phyloP scores from a whole-genome alignment of 1,139 yeast genomes.

The Magnusiomyces tetraspermus region DNA sequence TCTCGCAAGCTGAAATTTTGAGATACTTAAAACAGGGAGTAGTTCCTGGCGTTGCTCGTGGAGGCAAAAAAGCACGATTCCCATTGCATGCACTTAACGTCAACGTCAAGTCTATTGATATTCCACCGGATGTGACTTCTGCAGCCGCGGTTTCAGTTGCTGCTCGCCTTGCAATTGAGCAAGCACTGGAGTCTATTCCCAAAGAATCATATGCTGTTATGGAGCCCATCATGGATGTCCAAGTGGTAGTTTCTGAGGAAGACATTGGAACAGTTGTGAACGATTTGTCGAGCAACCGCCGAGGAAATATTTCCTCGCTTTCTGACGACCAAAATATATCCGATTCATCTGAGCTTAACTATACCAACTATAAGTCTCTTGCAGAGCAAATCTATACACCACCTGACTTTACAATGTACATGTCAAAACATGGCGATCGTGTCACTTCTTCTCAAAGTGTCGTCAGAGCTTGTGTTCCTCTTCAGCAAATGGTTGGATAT shows the following conservation, averaged over 20 bases:
- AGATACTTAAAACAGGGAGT: slow-evolving; percentile 35
- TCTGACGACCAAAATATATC: slow-evolving; percentile 21
- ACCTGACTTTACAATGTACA: slow-evolving; percentile 34
- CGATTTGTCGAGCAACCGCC: slow-evolving; percentile 61
- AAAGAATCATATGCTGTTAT: slow-evolving; percentile 42
- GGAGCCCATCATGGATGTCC: slow-evolving; percentile 82
- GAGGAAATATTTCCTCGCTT: slow-evolving; percentile 52
- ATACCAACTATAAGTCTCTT: slow-evolving; percentile 23
- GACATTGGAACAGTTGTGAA: slow-evolving; percentile 78
- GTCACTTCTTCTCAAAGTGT: slow-evolving; percentile 35
- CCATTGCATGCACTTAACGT: slow-evolving; percentile 58
- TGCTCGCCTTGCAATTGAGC: slow-evolving; percentile 38
- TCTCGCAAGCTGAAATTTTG: slow-evolving; percentile 22
- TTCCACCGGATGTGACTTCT: slow-evolving; percentile 46
- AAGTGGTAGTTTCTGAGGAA: slow-evolving; percentile 58
- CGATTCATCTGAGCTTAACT: slow-evolving; percentile 11
- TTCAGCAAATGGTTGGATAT: slow-evolving; percentile 86
- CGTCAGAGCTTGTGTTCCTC: slow-evolving; percentile 70
- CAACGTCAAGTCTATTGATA: slow-evolving; percentile 41
- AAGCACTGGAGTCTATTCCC: slow-evolving; percentile 31
- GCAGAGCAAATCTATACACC: slow-evolving; percentile 33
- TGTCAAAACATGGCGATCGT: slow-evolving; percentile 32
- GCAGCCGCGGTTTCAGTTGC: slow-evolving; percentile 38
- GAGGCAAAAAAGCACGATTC: slow-evolving; percentile 57
- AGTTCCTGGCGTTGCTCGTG: slow-evolving; percentile 63